Conservation (phyloP, 2,329 filamentous ascomycete genomes). For the Didymella sp. region DNA sequence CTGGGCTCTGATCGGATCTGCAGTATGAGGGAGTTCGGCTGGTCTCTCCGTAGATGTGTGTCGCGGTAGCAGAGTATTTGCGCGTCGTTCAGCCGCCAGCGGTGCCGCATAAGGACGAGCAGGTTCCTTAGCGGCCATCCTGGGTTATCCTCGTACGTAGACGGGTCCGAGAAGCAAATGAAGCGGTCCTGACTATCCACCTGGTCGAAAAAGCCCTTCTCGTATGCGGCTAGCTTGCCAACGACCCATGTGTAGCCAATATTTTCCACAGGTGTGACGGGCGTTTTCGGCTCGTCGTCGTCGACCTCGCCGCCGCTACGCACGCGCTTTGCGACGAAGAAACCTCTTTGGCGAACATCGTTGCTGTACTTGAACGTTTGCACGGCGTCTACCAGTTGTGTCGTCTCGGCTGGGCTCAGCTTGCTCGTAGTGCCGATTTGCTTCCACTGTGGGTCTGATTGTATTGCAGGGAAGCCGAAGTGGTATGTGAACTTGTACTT, state of each 20-base stretch:
- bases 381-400: constrained; percentile 78
- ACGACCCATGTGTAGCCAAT: constrained; percentile 79
- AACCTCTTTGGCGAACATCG: constrained; percentile 86
- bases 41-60: constrained; percentile 75
- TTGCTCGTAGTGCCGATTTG: constrained; percentile 46
- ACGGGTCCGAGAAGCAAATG: constrained; percentile 89
- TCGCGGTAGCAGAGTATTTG: constrained; percentile 93
- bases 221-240: constrained; percentile 76
- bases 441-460: constrained; percentile 86
- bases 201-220: constrained; percentile 84
- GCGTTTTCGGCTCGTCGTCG: constrained; percentile 52
- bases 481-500: constrained; percentile 99
- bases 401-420: constrained; percentile 74
- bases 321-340: constrained; percentile 89
- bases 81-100: constrained; percentile 77
- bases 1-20: constrained; percentile 45
- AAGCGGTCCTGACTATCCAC: constrained; percentile 76
- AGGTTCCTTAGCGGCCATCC: constrained; percentile 94
- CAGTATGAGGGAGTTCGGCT: constrained; percentile 81
- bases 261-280: constrained; percentile 60
- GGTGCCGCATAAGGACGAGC: constrained; percentile 80
- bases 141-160: constrained; percentile 84
- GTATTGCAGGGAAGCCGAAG: constrained; percentile 93
- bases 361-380: constrained; percentile 86
- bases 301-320: constrained; percentile 45